These are phyloP conservation scores for Carex cristatella DNA, from an alignment of 176 grass and related monocot genomes.

Conservation along the genomic window DNA sequence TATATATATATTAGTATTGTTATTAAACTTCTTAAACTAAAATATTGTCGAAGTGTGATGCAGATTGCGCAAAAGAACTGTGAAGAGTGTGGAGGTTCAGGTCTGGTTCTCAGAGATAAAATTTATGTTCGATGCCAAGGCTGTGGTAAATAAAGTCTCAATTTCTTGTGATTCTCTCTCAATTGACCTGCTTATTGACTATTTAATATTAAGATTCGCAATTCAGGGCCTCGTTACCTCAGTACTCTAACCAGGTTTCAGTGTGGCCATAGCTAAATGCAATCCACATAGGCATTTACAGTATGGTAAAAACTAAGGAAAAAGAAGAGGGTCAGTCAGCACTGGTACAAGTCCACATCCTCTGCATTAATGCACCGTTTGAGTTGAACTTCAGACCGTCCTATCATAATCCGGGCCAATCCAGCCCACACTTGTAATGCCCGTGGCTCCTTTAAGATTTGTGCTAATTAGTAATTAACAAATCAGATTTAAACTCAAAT, in stretches of 20 bases:
- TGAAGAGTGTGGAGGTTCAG: constrained; percentile 68
- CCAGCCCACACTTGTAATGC: too few species aligned
- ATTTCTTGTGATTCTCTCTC: not conserved
- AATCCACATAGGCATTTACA: not conserved
- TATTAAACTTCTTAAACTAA: not conserved
- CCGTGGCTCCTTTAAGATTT: too few species aligned
- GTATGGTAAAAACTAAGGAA: not conserved
- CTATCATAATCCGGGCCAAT: too few species aligned
- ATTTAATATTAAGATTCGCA: not conserved
- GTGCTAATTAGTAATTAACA: too few species aligned
- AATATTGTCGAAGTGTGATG: not conserved
- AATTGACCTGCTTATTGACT: too few species aligned
- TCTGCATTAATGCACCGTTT: too few species aligned
- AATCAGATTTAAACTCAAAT: too few species aligned
- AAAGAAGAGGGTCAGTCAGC: too few species aligned
- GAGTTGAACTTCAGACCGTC: too few species aligned
- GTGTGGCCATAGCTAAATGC: not conserved
- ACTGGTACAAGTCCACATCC: too few species aligned
- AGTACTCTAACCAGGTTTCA: not conserved
- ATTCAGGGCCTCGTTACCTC: not conserved
- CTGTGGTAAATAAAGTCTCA: constrained; percentile 61
- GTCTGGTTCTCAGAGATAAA: constrained; percentile 50
- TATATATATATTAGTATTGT: too few species aligned
- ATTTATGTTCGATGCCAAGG: constrained; percentile 60
- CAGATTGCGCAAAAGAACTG: constrained; percentile 76